These are phyloP conservation scores for Alternaria sp. DNA, from an alignment of 2,329 filamentous ascomycete genomes.

Conservation along the genomic window DNA sequence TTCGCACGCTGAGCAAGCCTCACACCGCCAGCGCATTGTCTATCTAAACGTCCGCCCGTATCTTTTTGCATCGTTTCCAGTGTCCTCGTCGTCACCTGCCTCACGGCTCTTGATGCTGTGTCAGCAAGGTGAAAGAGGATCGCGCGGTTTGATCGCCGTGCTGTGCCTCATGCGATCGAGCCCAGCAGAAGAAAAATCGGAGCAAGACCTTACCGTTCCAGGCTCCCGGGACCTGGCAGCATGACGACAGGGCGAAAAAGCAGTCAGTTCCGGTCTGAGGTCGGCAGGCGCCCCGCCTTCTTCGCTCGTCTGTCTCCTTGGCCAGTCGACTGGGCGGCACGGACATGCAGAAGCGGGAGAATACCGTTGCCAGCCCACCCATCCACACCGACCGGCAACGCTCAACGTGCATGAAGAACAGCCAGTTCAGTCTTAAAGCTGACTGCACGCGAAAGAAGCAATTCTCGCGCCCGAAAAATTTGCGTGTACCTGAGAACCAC, in stretches of 20 bases:
- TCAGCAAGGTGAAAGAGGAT: not conserved
- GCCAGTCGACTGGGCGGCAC: slow-evolving; percentile 30
- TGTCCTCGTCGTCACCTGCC: slow-evolving; percentile 11
- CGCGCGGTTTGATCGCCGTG: slow-evolving; percentile 18
- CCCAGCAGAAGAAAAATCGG: slow-evolving; percentile 22
- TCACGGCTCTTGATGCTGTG: not conserved
- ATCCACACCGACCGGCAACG: slow-evolving; percentile 25
- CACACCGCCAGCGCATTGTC: slow-evolving; percentile 40
- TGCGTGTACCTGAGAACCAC: slow-evolving; percentile 4
- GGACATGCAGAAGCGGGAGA: slow-evolving; percentile 39
- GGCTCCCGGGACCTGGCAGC: slow-evolving; percentile 43
- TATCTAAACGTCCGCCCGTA: slow-evolving; percentile 19
- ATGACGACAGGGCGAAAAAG: slow-evolving; percentile 41
- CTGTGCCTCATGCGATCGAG: slow-evolving; percentile 23
- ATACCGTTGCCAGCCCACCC: slow-evolving; percentile 29
- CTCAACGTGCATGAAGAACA: slow-evolving; percentile 35
- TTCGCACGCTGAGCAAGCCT: slow-evolving; percentile 32
- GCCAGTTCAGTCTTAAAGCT: slow-evolving; percentile 31
- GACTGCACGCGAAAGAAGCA: not conserved
- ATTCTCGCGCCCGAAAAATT: slow-evolving; percentile 5
- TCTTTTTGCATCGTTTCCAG: slow-evolving; percentile 18
- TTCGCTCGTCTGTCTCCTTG: slow-evolving; percentile 13
- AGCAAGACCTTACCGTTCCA: slow-evolving; percentile 30
- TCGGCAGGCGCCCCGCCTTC: slow-evolving; percentile 30
- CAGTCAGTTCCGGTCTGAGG: slow-evolving; percentile 26